Evolutionary conservation across 2,329 filamentous ascomycete genomes (phyloP).

Genomic region (Fusarium poae): DNA sequence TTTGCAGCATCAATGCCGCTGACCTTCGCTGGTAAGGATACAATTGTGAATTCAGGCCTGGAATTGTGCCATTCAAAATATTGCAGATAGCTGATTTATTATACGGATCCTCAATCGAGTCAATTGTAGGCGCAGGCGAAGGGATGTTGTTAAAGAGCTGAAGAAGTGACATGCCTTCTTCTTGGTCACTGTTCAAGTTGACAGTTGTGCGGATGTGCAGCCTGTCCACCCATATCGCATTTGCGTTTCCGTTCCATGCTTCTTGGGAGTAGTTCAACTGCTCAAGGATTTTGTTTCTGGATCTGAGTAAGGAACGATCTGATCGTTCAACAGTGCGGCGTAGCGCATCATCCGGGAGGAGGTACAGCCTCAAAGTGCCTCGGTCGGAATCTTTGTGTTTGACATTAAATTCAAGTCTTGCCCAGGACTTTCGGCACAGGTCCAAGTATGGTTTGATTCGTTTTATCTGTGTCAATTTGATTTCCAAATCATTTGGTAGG

Average conservation of each 20-base stretch:
- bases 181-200: slow-evolving; percentile 47
- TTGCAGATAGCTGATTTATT: slow-evolving; percentile 66
- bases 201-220: slow-evolving; percentile 14
- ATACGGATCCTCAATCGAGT: slow-evolving; percentile 63
- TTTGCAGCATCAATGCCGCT: slow-evolving; percentile 85
- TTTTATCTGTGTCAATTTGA: slow-evolving; percentile 47
- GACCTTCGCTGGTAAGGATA: slow-evolving; percentile 86
- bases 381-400: slow-evolving; percentile 30
- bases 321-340: slow-evolving; percentile 65
- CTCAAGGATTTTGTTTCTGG: slow-evolving; percentile 63
- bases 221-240: slow-evolving; percentile 14
- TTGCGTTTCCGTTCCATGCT: slow-evolving; percentile 66
- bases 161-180: slow-evolving; percentile 68
- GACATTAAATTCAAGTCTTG: slow-evolving; percentile 58
- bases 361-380: slow-evolving; percentile 66
- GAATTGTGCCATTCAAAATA: slow-evolving; percentile 65
- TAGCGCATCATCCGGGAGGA: slow-evolving; percentile 75
- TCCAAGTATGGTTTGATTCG: slow-evolving; percentile 43
- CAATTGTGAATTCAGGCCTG: slow-evolving; percentile 73
- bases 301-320: slow-evolving; percentile 58
- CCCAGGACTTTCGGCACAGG: slow-evolving; percentile 58
- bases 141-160: slow-evolving; percentile 80
- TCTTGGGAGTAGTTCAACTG: slow-evolving; percentile 67
- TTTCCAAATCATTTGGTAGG: slow-evolving; percentile 46
- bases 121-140: slow-evolving; percentile 72